phyloP scores from a whole-genome alignment of 2,329 filamentous ascomycete genomes.

The Pyrenophora tritici-repentis region DNA sequence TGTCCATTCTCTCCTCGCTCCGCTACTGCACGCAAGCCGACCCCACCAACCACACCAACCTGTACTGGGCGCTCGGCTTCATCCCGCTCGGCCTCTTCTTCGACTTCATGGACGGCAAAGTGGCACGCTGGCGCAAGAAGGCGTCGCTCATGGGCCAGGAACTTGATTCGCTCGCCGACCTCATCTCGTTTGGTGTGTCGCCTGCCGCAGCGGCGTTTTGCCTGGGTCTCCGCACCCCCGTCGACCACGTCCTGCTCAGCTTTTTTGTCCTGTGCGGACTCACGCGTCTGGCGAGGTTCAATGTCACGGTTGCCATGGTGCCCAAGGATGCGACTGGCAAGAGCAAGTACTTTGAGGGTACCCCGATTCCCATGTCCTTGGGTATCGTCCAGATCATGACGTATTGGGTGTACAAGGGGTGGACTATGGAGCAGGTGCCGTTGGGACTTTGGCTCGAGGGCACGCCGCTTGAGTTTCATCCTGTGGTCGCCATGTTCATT shows the following conservation, averaged over 20 bases:
- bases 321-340: slow-evolving; percentile 93
- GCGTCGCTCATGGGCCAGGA: slow-evolving; percentile 98
- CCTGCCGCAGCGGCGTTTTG: slow-evolving; percentile 87
- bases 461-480: slow-evolving; percentile 79
- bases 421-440: slow-evolving; percentile 79
- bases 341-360: slow-evolving; percentile 94
- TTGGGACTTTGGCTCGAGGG: slow-evolving; percentile 71
- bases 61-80: slow-evolving; percentile 83
- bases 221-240: slow-evolving; percentile 79
- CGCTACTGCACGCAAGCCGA: slow-evolving; percentile 81
- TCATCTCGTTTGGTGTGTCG: slow-evolving; percentile 94
- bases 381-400: slow-evolving; percentile 82
- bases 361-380: slow-evolving; percentile 89
- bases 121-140: slow-evolving; percentile 95
- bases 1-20: slow-evolving; percentile 94
- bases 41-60: slow-evolving; percentile 65
- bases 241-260: slow-evolving; percentile 80
- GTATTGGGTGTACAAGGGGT: slow-evolving; percentile 82
- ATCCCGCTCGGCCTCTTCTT: slow-evolving; percentile 90
- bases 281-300: slow-evolving; percentile 93
- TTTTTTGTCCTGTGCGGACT: slow-evolving; percentile 96
- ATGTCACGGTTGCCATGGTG: slow-evolving; percentile 86
- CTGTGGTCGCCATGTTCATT: slow-evolving; percentile 78
- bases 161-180: slow-evolving; percentile 89
- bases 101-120: slow-evolving; percentile 96